Evolutionary conservation across 176 grass and related monocot species (phyloP).

Genomic region (bread wheat (Triticum aestivum)): DNA sequence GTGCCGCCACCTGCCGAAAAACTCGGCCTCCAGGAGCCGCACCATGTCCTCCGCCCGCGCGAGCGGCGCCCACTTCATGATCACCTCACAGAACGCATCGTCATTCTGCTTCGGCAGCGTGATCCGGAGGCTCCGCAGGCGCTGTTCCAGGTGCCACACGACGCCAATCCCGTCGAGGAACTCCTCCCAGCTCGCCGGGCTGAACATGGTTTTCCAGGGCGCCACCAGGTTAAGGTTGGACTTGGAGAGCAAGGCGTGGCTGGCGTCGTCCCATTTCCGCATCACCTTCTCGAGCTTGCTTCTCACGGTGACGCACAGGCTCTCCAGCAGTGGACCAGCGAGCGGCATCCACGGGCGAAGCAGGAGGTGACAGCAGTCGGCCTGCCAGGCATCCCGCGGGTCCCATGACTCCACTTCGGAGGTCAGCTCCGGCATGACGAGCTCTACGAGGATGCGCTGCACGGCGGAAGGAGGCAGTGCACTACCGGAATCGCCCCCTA

Average conservation of each 20-base stretch:
- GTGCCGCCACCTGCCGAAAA: slow-evolving; percentile 61
- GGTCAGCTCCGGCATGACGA: slow-evolving; percentile 58
- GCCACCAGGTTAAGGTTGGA: slow-evolving; percentile 41
- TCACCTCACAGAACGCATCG: slow-evolving; percentile 48
- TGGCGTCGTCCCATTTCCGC: slow-evolving; percentile 27
- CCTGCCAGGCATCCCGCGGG: slow-evolving; percentile 41
- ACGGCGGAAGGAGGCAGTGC: slow-evolving; percentile 37
- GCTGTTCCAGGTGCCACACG: slow-evolving; percentile 38
- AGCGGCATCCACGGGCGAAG: slow-evolving; percentile 56
- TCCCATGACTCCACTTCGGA: slow-evolving; percentile 55
- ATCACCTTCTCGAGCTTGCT: slow-evolving; percentile 54
- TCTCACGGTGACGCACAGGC: slow-evolving; percentile 33
- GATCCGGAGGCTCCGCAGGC: slow-evolving; percentile 42
- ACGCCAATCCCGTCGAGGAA: slow-evolving; percentile 35
- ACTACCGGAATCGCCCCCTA: too few relatives aligned
- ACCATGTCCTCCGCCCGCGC: slow-evolving; percentile 55
- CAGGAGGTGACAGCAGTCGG: slow-evolving; percentile 41
- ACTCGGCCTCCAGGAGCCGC: slow-evolving; percentile 51
- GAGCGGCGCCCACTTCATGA: slow-evolving; percentile 58
- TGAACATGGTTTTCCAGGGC: slow-evolving; percentile 72
- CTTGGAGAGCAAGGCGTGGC: slow-evolving; percentile 13
- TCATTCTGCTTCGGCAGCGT: slow-evolving; percentile 36
- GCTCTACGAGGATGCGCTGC: slow-evolving; percentile 44
- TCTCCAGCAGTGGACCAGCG: slow-evolving; percentile 38
- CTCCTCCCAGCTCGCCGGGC: slow-evolving; percentile 42